Evolutionary conservation across 139 green algal genomes (phyloP).

Genomic region (Spirogloea muscicola): DNA sequence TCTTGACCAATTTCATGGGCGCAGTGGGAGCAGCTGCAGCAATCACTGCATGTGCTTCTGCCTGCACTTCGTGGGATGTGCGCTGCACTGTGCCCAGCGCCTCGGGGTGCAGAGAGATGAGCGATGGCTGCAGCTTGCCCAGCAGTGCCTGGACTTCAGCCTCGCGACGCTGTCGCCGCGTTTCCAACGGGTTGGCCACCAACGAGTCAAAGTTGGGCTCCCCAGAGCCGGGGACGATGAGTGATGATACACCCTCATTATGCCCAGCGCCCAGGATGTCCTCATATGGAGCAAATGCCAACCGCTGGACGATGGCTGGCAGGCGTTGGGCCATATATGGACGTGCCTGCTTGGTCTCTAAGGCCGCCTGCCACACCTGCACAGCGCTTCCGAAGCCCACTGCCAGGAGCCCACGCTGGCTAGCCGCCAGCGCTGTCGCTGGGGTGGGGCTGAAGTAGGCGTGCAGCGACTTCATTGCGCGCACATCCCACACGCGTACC

Average conservation of each 20-base stretch:
- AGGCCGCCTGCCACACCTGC: constrained; percentile 62
- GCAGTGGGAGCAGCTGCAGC: no score
- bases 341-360: constrained; percentile 68
- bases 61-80: constrained; percentile 73
- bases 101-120: constrained; percentile 89
- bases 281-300: constrained; percentile 93
- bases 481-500: constrained; percentile 87
- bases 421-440: constrained; percentile 74
- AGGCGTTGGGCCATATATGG: constrained; percentile 76
- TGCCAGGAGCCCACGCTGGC: constrained; percentile 85
- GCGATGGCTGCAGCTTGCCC: constrained; percentile 95
- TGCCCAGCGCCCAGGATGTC: constrained; percentile 85
- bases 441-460: constrained; percentile 78
- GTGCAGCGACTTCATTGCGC: constrained; percentile 77
- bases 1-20: no score
- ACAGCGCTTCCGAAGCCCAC: constrained; percentile 65
- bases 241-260: constrained; percentile 45
- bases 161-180: constrained; percentile 73
- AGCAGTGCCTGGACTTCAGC: constrained; percentile 89
- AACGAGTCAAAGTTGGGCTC: constrained; percentile 97
- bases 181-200: constrained; percentile 88
- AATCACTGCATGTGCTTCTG: no score
- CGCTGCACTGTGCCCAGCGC: constrained; percentile 69
- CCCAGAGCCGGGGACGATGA: constrained; percentile 87
- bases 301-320: constrained; percentile 31